Evolutionary conservation across 2,329 filamentous ascomycete species (phyloP), one percentile per base, ranked within the genome.

Genomic region (Xylariaceae sp.): DNA sequence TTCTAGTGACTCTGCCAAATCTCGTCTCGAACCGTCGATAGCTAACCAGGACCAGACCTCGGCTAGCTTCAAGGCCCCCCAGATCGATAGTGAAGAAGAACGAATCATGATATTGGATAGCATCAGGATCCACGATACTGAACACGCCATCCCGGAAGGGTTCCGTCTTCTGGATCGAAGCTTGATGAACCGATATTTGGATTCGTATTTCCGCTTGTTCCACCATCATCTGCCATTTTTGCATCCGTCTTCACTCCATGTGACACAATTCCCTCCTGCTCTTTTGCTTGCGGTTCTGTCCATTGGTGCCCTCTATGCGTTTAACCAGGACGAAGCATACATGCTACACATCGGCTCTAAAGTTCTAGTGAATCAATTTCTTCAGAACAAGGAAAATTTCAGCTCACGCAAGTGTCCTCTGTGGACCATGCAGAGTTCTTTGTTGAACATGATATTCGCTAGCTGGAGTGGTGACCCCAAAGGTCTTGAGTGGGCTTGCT

Each of bases 381-480:
- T 98, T 52, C 90, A 95, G 69, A 94, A 96, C 72, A 96, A 96
- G 75, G 91, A 96, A 67, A 95, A 95, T 69, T 97, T 97, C 67
- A 95, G 92, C 74, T 97, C 93, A 7, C 84, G 92, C 58, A 97
- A 96, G 67, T 97, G 92, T 61, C 93, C 93, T 4, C 71, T 98
- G 12, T 97, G 93, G 92, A 93, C 92, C 38, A 97, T 97, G 89
- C 93, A 98, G 66, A 89, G 88, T 65, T 95, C 91, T 3, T 74
- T 98, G 43, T 75, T 98, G 47, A 98, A 98, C 75, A 97, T 97
- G 93, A 85, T 96, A 55, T 97, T 98, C 66, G 90, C 93, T 44
- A 97, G 91, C 74, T 98, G 93, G 93, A 97, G 93, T 66, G 93
- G 93, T 60, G 93, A 97, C 62, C 86, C 93, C 27, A 97, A 96